Conservation (phyloP, 2,329 filamentous ascomycete genomes). For the Botrytis fabae region DNA sequence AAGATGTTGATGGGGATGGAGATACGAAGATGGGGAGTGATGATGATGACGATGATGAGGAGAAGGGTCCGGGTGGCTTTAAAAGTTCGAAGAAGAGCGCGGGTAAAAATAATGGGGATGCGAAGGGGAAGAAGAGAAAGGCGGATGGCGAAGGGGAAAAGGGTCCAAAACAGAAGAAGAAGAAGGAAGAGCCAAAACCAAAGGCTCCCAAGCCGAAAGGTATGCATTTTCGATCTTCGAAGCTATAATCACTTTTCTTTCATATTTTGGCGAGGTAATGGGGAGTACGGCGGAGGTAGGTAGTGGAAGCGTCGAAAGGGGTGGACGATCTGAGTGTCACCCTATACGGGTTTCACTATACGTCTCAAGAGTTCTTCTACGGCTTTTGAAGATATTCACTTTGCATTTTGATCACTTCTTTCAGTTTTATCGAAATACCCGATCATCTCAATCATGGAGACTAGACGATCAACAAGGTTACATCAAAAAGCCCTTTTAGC, state of each 20-base stretch:
- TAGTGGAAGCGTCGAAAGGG: not conserved
- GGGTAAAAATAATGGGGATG: slow-evolving; percentile 58
- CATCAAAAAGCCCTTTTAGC: slow-evolving; percentile 18
- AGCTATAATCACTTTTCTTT: not conserved
- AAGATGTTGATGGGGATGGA: slow-evolving; percentile 39
- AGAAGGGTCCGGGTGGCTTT: slow-evolving; percentile 41
- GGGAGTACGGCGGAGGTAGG: not conserved
- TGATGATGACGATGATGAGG: slow-evolving; percentile 44
- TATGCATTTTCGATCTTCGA: slow-evolving; percentile 39
- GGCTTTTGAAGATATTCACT: not conserved
- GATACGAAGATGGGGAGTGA: slow-evolving; percentile 44
- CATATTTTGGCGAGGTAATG: not conserved
- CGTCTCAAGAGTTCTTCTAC: not conserved
- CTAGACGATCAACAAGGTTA: not conserved
- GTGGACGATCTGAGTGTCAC: not conserved
- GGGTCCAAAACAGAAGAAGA: slow-evolving; percentile 85
- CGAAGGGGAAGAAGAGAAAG: slow-evolving; percentile 76
- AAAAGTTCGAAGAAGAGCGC: slow-evolving; percentile 61
- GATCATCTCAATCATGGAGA: slow-evolving; percentile 2
- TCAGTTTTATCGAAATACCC: not conserved
- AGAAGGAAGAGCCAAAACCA: slow-evolving; percentile 86
- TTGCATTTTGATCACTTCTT: not conserved
- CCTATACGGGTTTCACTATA: not conserved
- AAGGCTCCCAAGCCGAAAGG: slow-evolving; percentile 84
- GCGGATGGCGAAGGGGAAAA: slow-evolving; percentile 76